Percentiles rank a stretch among this genome's conserved stretches.
These are phyloP conservation scores for Sabuloglossum arenarium DNA, from an alignment of 495 filamentous ascomycete genomes.

Conservation along the genomic window DNA sequence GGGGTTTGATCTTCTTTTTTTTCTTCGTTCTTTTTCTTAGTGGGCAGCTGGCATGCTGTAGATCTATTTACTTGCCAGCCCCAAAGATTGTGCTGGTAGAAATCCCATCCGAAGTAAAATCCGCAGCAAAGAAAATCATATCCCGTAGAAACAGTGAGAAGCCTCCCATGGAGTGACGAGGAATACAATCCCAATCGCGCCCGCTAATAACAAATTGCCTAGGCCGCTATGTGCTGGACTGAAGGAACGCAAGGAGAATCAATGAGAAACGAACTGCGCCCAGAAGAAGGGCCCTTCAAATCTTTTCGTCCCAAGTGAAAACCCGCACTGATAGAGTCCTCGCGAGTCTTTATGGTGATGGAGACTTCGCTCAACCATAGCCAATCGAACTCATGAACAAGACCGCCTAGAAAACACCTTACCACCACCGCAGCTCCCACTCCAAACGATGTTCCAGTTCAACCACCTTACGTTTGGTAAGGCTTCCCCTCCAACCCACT, in stretches of 20 bases:
- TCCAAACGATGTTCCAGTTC: not conserved
- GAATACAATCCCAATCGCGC: not conserved
- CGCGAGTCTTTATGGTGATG: not conserved
- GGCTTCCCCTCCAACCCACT: not conserved
- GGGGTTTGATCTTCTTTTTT: not conserved
- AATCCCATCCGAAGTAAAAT: not conserved
- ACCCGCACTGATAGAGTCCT: not conserved
- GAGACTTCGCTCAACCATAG: not conserved
- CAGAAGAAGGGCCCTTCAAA: not conserved
- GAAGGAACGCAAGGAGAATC: not conserved
- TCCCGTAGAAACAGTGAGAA: not conserved
- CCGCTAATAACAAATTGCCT: not conserved
- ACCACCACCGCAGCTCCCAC: no score
- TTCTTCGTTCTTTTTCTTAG: not conserved
- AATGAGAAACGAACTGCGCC: not conserved
- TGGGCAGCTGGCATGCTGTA: not conserved
- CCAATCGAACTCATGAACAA: not conserved
- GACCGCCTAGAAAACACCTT: not conserved
- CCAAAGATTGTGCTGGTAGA: not conserved
- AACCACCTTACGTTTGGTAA: not conserved
- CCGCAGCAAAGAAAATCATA: not conserved
- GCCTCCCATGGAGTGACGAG: not conserved
- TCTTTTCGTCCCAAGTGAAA: not conserved
- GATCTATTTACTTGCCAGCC: not conserved
- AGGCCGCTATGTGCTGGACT: not conserved